Base-by-base conservation (phyloP, 257 asterid species). In the Solanum sparsipilum region DNA sequence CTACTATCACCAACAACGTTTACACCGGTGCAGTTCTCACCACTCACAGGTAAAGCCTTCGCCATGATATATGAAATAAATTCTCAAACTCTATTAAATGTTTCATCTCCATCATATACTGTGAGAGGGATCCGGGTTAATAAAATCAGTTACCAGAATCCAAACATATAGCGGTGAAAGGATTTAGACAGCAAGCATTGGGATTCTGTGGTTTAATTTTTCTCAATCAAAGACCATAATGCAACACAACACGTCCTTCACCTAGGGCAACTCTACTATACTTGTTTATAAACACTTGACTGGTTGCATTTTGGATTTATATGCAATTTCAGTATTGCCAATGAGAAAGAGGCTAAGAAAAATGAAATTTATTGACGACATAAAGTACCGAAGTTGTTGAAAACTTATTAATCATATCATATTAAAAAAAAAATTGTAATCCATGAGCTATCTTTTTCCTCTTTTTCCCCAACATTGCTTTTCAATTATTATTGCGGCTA, bases 131-230 rank as follows among this genome's bases (percentile, higher is more conserved):
- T 39, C 9, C 13, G 87, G 78, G 18, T 85, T 67, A 85, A 39
- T 63, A 85, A 71, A 29, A 48, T 65, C 86, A 76, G 23, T n/a
- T n/a, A 39, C 34, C 20, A 23, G 6, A 76, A 39, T 93, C 94
- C 98, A 94, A 95, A 90, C 88, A 88, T 95, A 95, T 83, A 93
- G 92, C 84, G 92, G 87, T 90, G 93, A 88, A 56, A 87, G 79
- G 91, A 92, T 89, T 93, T 88, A 85, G 93, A 93, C 97, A 94
- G 65, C 89, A 21, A 87, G 91, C 97, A 91, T 93, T 89, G 95
- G 97, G 97, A 95, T 94, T 94, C 98, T 89, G 94, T 91, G 91
- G 23, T 34, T 67, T 21, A 38, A 68, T 31, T 83, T 82, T 71
- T 12, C 41, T 60, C 83, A 63, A 85, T n/a, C 31, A 9, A 60